These are phyloP conservation scores for Podospora bellae-mahoneyi DNA, from an alignment of 495 filamentous ascomycete genomes.

Conservation along the genomic window DNA sequence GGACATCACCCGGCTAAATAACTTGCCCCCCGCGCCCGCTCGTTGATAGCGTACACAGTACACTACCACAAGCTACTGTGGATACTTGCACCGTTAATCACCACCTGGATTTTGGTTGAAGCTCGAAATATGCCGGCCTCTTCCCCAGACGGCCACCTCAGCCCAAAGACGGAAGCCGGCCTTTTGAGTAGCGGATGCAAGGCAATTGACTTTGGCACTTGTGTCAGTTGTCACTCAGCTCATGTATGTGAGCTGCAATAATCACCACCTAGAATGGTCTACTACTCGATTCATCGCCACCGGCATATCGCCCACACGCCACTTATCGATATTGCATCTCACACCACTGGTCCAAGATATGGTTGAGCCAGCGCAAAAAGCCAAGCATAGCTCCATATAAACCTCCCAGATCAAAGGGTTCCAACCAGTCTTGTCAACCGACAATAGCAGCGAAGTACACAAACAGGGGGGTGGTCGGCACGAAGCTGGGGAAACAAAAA, in stretches of 20 bases:
- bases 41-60: background rate
- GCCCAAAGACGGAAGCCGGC: background rate
- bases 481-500: background rate
- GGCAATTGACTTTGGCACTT: background rate
- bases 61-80: background rate
- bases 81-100: background rate
- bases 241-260: background rate
- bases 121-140: background rate
- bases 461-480: background rate
- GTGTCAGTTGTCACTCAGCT: background rate
- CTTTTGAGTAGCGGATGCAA: background rate
- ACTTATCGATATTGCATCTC: background rate
- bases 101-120: background rate
- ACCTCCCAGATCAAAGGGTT: background rate
- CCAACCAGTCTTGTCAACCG: background rate
- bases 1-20: constrained; percentile 25
- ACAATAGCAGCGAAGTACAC: constrained; percentile 1
- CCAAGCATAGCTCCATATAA: background rate
- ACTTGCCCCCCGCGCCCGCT: background rate
- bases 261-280: background rate
- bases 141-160: background rate
- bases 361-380: background rate
- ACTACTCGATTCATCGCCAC: background rate
- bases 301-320: background rate
- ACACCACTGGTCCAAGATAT: background rate